Evolutionary conservation across 2,329 filamentous ascomycete species (phyloP).

Genomic region (Stachybotrys echinatus): DNA sequence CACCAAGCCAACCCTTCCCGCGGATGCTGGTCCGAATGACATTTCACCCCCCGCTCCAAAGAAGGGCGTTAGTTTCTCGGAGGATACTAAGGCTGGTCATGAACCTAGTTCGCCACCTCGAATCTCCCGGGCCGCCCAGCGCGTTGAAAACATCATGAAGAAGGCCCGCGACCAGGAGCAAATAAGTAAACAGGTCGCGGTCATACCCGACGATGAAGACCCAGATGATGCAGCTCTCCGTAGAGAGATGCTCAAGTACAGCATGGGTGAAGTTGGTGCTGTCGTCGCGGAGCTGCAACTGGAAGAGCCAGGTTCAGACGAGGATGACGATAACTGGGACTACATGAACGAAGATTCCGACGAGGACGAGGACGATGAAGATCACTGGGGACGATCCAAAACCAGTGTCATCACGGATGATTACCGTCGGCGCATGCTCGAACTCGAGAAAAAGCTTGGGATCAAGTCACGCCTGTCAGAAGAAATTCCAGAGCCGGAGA

Average conservation of each 20-base stretch:
- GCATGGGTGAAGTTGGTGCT: constrained; percentile 79
- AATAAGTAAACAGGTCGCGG: constrained; percentile 33
- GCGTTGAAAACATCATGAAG: constrained; percentile 52
- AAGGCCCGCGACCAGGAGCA: constrained; percentile 50
- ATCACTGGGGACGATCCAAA: constrained; percentile 68
- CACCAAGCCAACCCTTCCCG: background rate
- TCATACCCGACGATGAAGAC: constrained; percentile 70
- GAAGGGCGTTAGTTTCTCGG: constrained; percentile 60
- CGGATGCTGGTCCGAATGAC: background rate
- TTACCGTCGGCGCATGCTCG: constrained; percentile 77
- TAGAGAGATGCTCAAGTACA: constrained; percentile 86
- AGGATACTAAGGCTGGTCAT: constrained; percentile 45
- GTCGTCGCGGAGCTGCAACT: constrained; percentile 90
- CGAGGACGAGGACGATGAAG: constrained; percentile 44
- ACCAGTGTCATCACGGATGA: constrained; percentile 63
- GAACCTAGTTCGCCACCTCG: constrained; percentile 28
- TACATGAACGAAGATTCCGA: constrained; percentile 47
- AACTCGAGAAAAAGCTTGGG: constrained; percentile 72
- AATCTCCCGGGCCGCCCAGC: constrained; percentile 36
- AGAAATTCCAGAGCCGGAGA: constrained; percentile 31
- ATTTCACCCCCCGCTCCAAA: constrained; percentile 19
- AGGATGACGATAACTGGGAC: constrained; percentile 50
- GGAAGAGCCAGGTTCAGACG: constrained; percentile 61
- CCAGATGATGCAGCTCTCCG: constrained; percentile 75
- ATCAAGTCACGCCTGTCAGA: constrained; percentile 48